Conservation (phyloP, 306 rosid genomes). For the Glycine soja region DNA sequence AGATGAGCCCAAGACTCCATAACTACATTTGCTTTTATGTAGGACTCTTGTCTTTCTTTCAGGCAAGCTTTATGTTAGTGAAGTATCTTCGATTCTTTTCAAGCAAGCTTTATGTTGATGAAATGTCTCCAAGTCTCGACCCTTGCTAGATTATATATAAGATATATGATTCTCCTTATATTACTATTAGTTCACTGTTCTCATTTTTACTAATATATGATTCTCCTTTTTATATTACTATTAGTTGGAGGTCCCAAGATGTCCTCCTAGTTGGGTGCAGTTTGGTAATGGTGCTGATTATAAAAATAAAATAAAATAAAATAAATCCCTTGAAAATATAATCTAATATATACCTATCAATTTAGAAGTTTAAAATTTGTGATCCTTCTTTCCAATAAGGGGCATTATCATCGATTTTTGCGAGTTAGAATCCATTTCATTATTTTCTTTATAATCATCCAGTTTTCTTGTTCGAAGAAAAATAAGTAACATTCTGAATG, state of each 20-base stretch:
- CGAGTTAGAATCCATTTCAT: neutral
- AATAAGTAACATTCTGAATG: conserved; percentile 6
- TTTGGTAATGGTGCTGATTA: conserved; percentile 41
- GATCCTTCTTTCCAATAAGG: conserved; percentile 6
- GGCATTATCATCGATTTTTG: conserved; percentile 26
- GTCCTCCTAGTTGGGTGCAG: conserved; percentile 44
- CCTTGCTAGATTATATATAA: neutral
- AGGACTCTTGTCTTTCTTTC: conserved; percentile 62
- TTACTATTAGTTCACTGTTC: conserved; percentile 13
- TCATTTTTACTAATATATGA: neutral
- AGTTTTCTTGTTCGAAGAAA: conserved; percentile 4
- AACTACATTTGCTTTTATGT: conserved; percentile 54
- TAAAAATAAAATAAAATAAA: neutral
- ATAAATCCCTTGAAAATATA: conserved; percentile 29
- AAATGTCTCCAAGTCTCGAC: conserved; percentile 35
- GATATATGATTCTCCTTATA: conserved; percentile 13
- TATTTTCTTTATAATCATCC: conserved; percentile 9
- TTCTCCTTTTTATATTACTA: conserved; percentile 31
- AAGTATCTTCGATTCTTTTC: conserved; percentile 56
- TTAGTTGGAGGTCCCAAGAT: conserved; percentile 39
- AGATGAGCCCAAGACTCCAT: conserved; percentile 54
- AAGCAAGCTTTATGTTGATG: conserved; percentile 56
- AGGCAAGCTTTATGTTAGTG: conserved; percentile 60
- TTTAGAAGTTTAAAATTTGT: neutral
- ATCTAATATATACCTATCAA: neutral